Conservation (phyloP, 2,329 filamentous ascomycete genomes). For the Aspergillus bombycis region DNA sequence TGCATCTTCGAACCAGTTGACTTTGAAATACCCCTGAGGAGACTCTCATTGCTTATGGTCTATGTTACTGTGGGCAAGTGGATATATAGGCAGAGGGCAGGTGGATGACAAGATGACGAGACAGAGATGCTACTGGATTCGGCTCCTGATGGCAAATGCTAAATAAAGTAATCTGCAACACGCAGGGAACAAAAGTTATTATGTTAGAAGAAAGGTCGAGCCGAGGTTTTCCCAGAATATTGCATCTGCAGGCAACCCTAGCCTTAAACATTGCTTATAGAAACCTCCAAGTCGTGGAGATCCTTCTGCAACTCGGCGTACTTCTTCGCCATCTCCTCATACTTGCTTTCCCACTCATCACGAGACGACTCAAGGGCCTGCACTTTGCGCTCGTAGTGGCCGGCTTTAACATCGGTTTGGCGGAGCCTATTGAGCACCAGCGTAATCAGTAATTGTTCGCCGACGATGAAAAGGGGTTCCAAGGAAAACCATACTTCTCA, state of each 20-base stretch:
- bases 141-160: conserved; percentile 20
- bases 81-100: conserved; percentile 15
- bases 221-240: conserved; percentile 32
- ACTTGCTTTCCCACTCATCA: conserved; percentile 96
- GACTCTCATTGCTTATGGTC: conserved; percentile 17
- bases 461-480: neutral
- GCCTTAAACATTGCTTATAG: conserved; percentile 88
- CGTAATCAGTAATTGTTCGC: conserved; percentile 20
- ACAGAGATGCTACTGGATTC: conserved; percentile 23
- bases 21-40: conserved; percentile 1
- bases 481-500: conserved; percentile 77
- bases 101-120: conserved; percentile 18
- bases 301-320: conserved; percentile 83
- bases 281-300: conserved; percentile 83
- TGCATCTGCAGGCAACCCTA: conserved; percentile 35
- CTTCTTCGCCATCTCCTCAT: conserved; percentile 96
- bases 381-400: conserved; percentile 99
- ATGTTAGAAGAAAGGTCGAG: conserved; percentile 30
- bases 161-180: conserved; percentile 30
- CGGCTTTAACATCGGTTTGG: conserved; percentile 98
- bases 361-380: conserved; percentile 90
- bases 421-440: conserved; percentile 69
- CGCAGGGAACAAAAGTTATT: conserved; percentile 28
- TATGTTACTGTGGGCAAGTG: conserved; percentile 18
- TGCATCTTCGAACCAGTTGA: neutral